Evolutionary conservation across 2,329 filamentous ascomycete species (phyloP).

Genomic region (Xylariaceae sp.): DNA sequence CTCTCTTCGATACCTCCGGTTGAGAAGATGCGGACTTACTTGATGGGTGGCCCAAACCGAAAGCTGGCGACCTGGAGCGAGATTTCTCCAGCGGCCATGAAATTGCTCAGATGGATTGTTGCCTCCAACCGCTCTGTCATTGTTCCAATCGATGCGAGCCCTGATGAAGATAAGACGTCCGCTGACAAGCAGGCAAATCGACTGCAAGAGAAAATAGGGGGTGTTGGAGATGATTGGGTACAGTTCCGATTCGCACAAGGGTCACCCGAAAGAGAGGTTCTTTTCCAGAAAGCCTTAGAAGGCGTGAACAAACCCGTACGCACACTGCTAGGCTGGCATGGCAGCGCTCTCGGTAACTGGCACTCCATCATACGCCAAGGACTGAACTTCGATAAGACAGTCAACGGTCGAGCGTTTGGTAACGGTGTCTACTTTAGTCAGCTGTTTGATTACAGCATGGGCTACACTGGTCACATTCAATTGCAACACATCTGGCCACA

Average conservation of each 20-base stretch:
- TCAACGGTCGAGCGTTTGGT: conserved; percentile 69
- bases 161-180: conserved; percentile 18
- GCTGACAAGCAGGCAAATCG: conserved; percentile 8
- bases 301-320: conserved; percentile 36
- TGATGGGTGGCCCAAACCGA: conserved; percentile 39
- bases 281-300: conserved; percentile 65
- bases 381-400: conserved; percentile 63
- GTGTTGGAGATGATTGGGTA: conserved; percentile 61
- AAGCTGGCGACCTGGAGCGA: conserved; percentile 46
- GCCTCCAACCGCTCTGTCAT: conserved; percentile 88
- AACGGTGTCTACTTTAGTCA: conserved; percentile 79
- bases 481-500: conserved; percentile 54
- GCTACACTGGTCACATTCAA: conserved; percentile 40
- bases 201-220: conserved; percentile 54
- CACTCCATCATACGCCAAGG: conserved; percentile 85
- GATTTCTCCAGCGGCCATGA: conserved; percentile 64
- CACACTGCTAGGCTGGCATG: conserved; percentile 85
- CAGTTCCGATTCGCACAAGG: conserved; percentile 90
- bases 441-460: conserved; percentile 52
- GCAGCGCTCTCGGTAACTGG: conserved; percentile 75
- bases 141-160: conserved; percentile 61
- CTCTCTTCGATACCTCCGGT: conserved; percentile 62
- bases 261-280: conserved; percentile 79
- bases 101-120: conserved; percentile 80
- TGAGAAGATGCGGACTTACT: conserved; percentile 50